Base-by-base conservation (phyloP, 2,329 filamentous ascomycete species). In the Penicillium sp. region DNA sequence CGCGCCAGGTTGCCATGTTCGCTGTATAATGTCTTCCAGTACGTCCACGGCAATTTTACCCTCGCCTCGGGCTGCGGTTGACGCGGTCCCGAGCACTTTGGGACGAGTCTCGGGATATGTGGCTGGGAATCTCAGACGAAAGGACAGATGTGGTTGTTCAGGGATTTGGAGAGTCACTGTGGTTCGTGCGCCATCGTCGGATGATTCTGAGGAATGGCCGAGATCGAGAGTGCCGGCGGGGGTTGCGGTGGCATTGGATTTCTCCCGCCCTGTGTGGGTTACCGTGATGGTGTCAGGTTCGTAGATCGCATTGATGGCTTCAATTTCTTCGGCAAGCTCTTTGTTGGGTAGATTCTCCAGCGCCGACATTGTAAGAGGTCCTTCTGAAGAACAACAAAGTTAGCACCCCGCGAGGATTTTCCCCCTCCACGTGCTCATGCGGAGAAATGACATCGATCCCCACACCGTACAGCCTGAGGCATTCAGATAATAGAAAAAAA, bases 91-190 rank as follows among this genome's bases (percentile, higher is more conserved):
- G 25, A 90, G 70, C 26, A 96, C 80, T 7, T 75, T 72, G 1
- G 90, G 90, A 5, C 86, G 82, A 1, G 77, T 79, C 50, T 83
- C 78, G 0, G 93, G 91, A 66, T 98, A 98, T 39, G 78, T 71
- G 0, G 67, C 46, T 0, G 88, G 82, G 57, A 97, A 95, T 24
- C 79, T 78, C 36, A 85, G 26, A 71, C 77, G 39, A 71, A 77
- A 70, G 40, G 72, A 65, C 26, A 73, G 51, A 37, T 74, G 67
- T 44, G 52, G 53, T 18, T 80, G 78, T 27, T 79, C 77, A 0
- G 88, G 88, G 2, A 91, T 77, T 43, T 76, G 78, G 43, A 96
- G 77, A 68, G 68, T 84, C 82, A 56, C 78, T 57, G 59, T 70
- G 52, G 66, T 64, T 44, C 61, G 59, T 67, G 50, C 60, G 50